Evolutionary conservation across 768 basidiomycete genomes (phyloP).

Genomic region (Boletus fagicola): DNA sequence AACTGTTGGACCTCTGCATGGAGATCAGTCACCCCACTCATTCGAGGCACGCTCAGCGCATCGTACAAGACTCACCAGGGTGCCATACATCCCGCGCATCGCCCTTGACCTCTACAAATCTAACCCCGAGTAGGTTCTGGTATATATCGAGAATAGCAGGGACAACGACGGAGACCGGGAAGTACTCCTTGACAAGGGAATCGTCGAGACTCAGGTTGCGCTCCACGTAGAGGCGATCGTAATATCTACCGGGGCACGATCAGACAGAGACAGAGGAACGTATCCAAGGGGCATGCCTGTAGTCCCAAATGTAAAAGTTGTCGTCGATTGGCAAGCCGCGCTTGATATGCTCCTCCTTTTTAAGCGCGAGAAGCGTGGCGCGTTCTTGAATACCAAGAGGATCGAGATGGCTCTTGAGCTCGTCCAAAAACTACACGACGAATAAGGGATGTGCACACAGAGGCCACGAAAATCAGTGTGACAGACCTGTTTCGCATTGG

Average conservation of each 20-base stretch:
- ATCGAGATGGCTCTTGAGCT: constrained; percentile 69
- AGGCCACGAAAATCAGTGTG: neutral
- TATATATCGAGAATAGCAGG: constrained; percentile 82
- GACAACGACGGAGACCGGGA: constrained; percentile 82
- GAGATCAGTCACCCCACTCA: neutral
- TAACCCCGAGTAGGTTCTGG: constrained; percentile 75
- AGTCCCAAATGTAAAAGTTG: constrained; percentile 83
- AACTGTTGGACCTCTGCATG: constrained; percentile 74
- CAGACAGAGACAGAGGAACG: neutral
- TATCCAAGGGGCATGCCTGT: constrained; percentile 44
- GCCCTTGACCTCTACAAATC: constrained; percentile 55
- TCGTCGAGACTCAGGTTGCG: constrained; percentile 70
- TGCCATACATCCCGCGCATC: constrained; percentile 74
- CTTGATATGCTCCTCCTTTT: constrained; percentile 68
- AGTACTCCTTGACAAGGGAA: constrained; percentile 80
- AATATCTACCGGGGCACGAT: constrained; percentile 24
- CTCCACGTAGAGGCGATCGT: constrained; percentile 51
- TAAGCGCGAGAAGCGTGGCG: constrained; percentile 64
- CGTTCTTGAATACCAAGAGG: constrained; percentile 72
- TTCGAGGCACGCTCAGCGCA: neutral
- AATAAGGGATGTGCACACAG: neutral
- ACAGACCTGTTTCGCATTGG: constrained; percentile 55
- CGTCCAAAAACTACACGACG: constrained; percentile 62
- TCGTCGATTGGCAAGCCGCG: constrained; percentile 62
- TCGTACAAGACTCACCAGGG: constrained; percentile 49